These are phyloP conservation scores for Fusarium continuum DNA, from an alignment of 2,329 filamentous ascomycete genomes.

Conservation along the genomic window DNA sequence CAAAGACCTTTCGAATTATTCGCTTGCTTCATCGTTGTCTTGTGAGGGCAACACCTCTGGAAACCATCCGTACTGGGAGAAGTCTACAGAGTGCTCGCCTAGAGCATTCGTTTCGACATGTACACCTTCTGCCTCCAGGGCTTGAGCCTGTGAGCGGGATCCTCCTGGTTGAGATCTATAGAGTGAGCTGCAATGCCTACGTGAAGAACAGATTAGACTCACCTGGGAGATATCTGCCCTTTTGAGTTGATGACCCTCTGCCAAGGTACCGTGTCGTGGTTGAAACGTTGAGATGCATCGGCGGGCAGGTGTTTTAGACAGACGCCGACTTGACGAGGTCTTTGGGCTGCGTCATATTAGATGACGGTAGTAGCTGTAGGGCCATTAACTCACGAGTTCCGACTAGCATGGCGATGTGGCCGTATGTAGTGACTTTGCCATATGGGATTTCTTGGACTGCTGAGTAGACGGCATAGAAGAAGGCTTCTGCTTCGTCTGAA, in stretches of 20 bases:
- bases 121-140: slow-evolving; percentile 62
- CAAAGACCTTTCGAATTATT: slow-evolving; percentile 19
- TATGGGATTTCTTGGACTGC: slow-evolving; percentile 86
- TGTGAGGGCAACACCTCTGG: slow-evolving; percentile 60
- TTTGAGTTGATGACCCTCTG: slow-evolving; percentile 91
- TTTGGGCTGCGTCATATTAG: slow-evolving; percentile 61
- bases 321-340: slow-evolving; percentile 85
- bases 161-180: slow-evolving; percentile 60
- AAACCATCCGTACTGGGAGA: slow-evolving; percentile 65
- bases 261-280: slow-evolving; percentile 87
- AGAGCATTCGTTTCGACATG: slow-evolving; percentile 58
- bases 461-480: slow-evolving; percentile 80
- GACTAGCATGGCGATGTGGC: slow-evolving; percentile 77
- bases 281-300: slow-evolving; percentile 64
- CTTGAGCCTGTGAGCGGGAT: slow-evolving; percentile 59
- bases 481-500: slow-evolving; percentile 77
- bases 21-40: slow-evolving; percentile 23
- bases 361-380: rapidly evolving
- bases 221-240: slow-evolving; percentile 87
- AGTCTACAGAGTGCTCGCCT: slow-evolving; percentile 62
- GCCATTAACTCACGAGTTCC: slow-evolving; percentile 70
- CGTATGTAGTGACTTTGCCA: slow-evolving; percentile 89
- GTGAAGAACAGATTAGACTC: not conserved
- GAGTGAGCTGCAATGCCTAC: not conserved
- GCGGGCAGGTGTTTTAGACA: slow-evolving; percentile 86